phyloP scores from a whole-genome alignment of 768 basidiomycete species.

The Auriscalpium vulgare region DNA sequence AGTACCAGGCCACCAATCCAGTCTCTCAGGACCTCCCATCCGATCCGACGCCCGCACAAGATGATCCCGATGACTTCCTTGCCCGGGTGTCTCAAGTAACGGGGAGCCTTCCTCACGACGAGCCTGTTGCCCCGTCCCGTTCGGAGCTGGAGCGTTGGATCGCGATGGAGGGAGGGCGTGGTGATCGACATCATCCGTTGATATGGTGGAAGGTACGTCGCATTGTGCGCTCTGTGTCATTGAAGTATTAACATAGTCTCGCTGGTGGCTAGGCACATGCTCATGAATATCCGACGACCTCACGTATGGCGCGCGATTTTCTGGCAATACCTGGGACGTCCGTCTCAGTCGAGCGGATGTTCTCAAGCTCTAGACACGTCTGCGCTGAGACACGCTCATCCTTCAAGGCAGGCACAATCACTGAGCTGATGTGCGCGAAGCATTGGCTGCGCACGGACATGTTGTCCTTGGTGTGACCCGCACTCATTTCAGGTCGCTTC shows the following conservation, averaged over 20 bases:
- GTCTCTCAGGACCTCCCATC: not conserved
- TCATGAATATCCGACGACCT: conserved; percentile 20
- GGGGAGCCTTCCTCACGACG: not conserved
- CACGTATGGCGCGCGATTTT: conserved; percentile 25
- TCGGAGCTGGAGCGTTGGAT: not conserved
- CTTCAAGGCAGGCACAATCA: conserved; percentile 16
- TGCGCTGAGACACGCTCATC: conserved; percentile 23
- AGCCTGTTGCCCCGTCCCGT: not conserved
- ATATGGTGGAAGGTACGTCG: conserved; percentile 2
- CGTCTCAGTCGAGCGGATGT: conserved; percentile 26
- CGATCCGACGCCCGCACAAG: conserved; percentile 4
- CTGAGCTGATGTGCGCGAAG: not conserved
- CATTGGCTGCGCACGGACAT: not conserved
- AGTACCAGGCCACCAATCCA: not conserved
- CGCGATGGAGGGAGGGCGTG: not conserved
- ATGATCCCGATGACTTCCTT: not conserved
- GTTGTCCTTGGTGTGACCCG: not conserved
- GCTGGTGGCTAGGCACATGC: conserved; percentile 14
- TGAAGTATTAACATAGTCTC: too few species aligned
- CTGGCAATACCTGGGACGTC: conserved; percentile 28
- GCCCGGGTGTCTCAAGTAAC: not conserved
- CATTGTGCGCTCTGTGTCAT: too few species aligned
- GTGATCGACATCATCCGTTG: not conserved
- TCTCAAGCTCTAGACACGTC: conserved; percentile 25
- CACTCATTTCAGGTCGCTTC: not conserved